These are phyloP conservation scores for Hydnomerulius pinastri DNA, from an alignment of 768 basidiomycete species.

Conservation along the genomic window DNA sequence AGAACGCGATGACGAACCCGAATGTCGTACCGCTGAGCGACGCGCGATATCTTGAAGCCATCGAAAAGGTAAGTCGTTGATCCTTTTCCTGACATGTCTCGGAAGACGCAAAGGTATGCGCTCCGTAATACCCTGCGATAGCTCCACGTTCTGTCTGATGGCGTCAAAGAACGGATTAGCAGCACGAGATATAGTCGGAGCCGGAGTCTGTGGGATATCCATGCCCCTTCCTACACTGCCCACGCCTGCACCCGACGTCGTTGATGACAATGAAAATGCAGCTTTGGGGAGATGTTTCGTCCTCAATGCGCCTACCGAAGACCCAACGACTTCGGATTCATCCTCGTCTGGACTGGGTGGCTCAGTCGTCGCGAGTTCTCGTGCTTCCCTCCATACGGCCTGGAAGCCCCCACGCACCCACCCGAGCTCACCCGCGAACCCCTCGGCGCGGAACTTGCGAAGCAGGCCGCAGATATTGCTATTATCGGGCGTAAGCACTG, in stretches of 20 bases:
- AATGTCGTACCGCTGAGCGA: constrained; percentile 39
- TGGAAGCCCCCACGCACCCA: constrained; percentile 88
- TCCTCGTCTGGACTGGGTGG: constrained; percentile 53
- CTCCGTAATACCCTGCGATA: constrained; percentile 72
- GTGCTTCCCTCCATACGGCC: constrained; percentile 57
- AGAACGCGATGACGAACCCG: constrained; percentile 11
- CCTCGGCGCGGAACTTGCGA: constrained; percentile 69
- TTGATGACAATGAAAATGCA: constrained; percentile 59
- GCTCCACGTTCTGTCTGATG: constrained; percentile 85
- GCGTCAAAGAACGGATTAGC: constrained; percentile 94
- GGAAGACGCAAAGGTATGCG: constrained; percentile 75
- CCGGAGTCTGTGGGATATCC: constrained; percentile 18
- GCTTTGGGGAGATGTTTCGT: constrained; percentile 61
- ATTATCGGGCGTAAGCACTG: constrained; percentile 55
- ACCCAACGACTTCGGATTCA: constrained; percentile 40
- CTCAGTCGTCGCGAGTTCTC: constrained; percentile 52
- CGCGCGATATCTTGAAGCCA: constrained; percentile 78
- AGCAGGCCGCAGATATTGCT: constrained; percentile 74
- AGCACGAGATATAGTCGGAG: constrained; percentile 28
- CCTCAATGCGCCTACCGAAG: constrained; percentile 40
- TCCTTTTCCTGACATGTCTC: constrained; percentile 49
- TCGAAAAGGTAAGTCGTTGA: constrained; percentile 74
- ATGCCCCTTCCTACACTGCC: constrained; percentile 1
- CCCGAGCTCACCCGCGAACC: constrained; percentile 60
- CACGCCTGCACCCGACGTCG: constrained; percentile 29